Evolutionary conservation across 768 basidiomycete species (phyloP).

Genomic region (Naganishia randhawae): DNA sequence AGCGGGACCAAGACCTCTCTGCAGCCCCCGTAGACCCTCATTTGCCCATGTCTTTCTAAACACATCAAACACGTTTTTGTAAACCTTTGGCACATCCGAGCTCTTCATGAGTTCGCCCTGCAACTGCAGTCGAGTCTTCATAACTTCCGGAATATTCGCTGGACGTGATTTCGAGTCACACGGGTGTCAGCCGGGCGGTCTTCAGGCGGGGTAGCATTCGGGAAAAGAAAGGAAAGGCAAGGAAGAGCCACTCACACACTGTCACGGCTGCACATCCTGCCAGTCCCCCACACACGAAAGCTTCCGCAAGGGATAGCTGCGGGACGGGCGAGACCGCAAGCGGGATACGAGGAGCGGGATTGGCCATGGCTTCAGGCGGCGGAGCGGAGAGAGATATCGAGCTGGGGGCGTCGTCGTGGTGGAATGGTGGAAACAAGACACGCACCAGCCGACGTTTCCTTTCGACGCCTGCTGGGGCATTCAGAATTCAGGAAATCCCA

Average conservation of each 20-base stretch:
- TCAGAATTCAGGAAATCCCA: too few species aligned
- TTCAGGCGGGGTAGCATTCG: too few species aligned
- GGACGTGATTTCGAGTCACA: too few species aligned
- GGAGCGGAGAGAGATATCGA: too few species aligned
- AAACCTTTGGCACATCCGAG: slow-evolving; percentile 61
- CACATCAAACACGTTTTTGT: slow-evolving; percentile 84
- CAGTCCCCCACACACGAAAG: slow-evolving; percentile 82
- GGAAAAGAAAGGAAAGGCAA: too few species aligned
- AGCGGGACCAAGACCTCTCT: slow-evolving; percentile 84
- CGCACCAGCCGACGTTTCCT: too few species aligned
- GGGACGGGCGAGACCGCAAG: not conserved
- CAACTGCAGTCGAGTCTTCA: slow-evolving; percentile 91
- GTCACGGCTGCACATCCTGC: slow-evolving; percentile 85
- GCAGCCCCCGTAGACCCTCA: slow-evolving; percentile 86
- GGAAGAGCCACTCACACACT: slow-evolving; percentile 41
- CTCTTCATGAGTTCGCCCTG: slow-evolving; percentile 87
- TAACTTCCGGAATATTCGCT: slow-evolving; percentile 56
- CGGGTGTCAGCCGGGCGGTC: too few species aligned
- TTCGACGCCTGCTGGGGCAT: too few species aligned
- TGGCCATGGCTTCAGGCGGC: not conserved
- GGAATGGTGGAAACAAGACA: too few species aligned
- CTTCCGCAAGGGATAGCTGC: slow-evolving; percentile 65
- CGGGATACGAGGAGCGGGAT: not conserved
- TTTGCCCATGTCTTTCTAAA: slow-evolving; percentile 79
- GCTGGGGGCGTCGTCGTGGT: too few species aligned